phyloP scores from a whole-genome alignment of 2,329 filamentous ascomycete species.

The Mollisiaceae sp. region DNA sequence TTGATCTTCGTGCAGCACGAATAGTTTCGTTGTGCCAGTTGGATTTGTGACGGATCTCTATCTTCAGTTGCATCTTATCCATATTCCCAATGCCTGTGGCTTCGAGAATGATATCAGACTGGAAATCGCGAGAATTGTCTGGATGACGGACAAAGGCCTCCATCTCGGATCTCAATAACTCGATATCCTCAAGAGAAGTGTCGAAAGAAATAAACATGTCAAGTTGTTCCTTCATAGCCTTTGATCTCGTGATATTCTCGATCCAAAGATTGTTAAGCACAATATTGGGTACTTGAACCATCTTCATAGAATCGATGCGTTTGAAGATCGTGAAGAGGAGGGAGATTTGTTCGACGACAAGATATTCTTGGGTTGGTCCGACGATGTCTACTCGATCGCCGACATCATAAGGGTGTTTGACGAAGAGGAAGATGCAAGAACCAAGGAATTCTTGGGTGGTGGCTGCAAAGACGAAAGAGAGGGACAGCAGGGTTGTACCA shows the following conservation, averaged over 20 bases:
- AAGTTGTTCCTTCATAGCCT: conserved; percentile 85
- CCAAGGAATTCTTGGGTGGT: conserved; percentile 96
- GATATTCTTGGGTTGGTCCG: conserved; percentile 59
- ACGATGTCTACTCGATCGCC: conserved; percentile 89
- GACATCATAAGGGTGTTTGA: conserved; percentile 97
- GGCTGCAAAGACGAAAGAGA: conserved; percentile 95
- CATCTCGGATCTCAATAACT: conserved; percentile 84
- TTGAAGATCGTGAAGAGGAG: conserved; percentile 92
- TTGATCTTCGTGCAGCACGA: conserved; percentile 81
- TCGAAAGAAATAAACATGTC: conserved; percentile 83
- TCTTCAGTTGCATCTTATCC: conserved; percentile 82
- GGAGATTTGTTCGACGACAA: conserved; percentile 92
- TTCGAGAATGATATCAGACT: conserved; percentile 79
- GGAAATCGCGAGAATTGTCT: conserved; percentile 91
- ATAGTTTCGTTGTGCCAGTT: conserved; percentile 90
- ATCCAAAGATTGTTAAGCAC: conserved; percentile 92
- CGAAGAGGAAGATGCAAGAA: conserved; percentile 97
- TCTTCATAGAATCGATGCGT: conserved; percentile 79
- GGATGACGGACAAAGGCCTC: conserved; percentile 80
- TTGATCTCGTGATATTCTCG: conserved; percentile 90
- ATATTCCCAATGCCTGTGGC: conserved; percentile 81
- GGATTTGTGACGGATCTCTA: conserved; percentile 90
- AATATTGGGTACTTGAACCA: conserved; percentile 83
- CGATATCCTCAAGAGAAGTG: conserved; percentile 87
- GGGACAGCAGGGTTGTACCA: conserved; percentile 87